Evolutionary conservation across 306 rosid genomes (phyloP), one percentile per base, ranked within the genome.

Genomic region (Vachellia pachyceras): DNA sequence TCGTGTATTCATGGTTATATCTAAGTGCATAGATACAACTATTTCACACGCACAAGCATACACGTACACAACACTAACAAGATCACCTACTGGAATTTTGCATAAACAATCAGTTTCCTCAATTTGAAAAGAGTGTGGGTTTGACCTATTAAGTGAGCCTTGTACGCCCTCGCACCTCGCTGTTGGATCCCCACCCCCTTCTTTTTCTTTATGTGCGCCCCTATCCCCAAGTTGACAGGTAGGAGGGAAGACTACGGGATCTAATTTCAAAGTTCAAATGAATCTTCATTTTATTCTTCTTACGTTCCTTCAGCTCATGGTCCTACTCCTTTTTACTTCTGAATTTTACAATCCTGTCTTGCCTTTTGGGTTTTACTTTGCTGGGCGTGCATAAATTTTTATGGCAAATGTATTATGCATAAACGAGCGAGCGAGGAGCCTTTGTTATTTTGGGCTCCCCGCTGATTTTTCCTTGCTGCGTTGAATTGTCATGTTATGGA

Each of bases 81-180:
- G 80, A 69, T 57, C 25, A 45, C 55, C 57, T 50, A 39, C 75
- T 18, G 40, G 67, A 76, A 54, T 37, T 65, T 65, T 64, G 44
- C 44, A 64, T 2, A 15, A 33, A 36, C 20, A n/a, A 35, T 35
- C 41, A 64, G 72, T 25, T 23, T 4, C 18, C 15, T 58, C 15
- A 22, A 57, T 23, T 57, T 57, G 64, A 57, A 22, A 22, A 10
- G 35, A 22, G 14, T 6, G 60, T 10, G 33, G 13, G 35, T 57
- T 57, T 22, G 64, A 22, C 64, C 64, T 22, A 20, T 22, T 22
- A 10, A 57, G 14, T 57, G 33, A 22, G 33, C 33, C 13, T 57
- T 22, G 1, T 8, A 20, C 39, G 4, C 66, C 14, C 35, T 52
- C 7, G 60, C 60, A 5, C 7, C 57, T 55, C 33, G 5, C 29